Conservation (phyloP, 2,329 filamentous ascomycete genomes). For the Cladosporium sp. region DNA sequence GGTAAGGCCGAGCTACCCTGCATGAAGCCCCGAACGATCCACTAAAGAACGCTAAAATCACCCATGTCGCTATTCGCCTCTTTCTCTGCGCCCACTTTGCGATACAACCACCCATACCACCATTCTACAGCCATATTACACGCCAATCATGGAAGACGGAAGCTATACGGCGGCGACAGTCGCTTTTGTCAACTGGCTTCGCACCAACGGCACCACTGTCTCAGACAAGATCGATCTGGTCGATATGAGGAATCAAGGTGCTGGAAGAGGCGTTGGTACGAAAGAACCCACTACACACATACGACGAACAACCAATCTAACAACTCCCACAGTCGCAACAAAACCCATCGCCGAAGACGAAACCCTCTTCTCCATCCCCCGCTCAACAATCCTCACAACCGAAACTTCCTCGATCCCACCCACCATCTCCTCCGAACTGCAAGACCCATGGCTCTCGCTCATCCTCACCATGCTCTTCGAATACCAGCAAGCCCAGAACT, state of each 20-base stretch:
- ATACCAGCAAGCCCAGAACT: slow-evolving; percentile 57
- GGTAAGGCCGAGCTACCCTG: slow-evolving; percentile 6
- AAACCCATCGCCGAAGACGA: slow-evolving; percentile 71
- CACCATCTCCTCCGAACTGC: slow-evolving; percentile 38
- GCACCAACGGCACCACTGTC: slow-evolving; percentile 53
- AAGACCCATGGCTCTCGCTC: slow-evolving; percentile 54
- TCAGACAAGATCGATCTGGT: slow-evolving; percentile 59
- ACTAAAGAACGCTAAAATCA: slow-evolving; percentile 7
- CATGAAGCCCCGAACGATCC: slow-evolving; percentile 5
- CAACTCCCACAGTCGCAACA: slow-evolving; percentile 61
- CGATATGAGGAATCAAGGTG: slow-evolving; percentile 57
- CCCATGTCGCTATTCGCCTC: slow-evolving; percentile 12
- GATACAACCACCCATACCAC: neutral
- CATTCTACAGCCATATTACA: neutral
- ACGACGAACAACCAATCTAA: slow-evolving; percentile 1
- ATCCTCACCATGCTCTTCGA: slow-evolving; percentile 85
- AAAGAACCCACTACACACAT: slow-evolving; percentile 22
- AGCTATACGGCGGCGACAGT: slow-evolving; percentile 42
- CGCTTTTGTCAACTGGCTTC: slow-evolving; percentile 61
- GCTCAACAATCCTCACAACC: slow-evolving; percentile 67
- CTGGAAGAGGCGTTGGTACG: slow-evolving; percentile 65
- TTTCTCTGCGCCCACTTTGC: slow-evolving; percentile 17
- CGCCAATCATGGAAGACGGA: slow-evolving; percentile 27
- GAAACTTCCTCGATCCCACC: slow-evolving; percentile 69
- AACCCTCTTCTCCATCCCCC: slow-evolving; percentile 77